Base-by-base conservation (phyloP, 2,329 filamentous ascomycete species). In the Cladosporium oxysporum region DNA sequence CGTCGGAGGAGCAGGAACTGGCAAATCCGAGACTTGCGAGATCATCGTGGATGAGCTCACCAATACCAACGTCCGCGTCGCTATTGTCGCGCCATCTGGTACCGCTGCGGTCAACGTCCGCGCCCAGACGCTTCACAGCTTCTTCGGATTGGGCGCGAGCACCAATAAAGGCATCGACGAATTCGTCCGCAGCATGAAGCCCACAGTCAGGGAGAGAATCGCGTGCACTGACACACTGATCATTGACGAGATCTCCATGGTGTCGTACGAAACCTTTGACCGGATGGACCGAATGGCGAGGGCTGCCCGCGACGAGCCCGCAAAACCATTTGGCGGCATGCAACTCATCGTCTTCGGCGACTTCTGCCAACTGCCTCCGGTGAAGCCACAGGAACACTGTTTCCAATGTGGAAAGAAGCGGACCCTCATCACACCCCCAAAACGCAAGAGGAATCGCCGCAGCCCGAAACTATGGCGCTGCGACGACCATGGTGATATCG, bases 171-270 rank as follows among this genome's bases (percentile, higher is more conserved):
- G 75, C 41, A 68, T 78, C 1, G 78, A 79, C 0, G 73, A 76
- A 28, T 77, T 74, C 10, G 77, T 76, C 11, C 71, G 75, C 2
- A 10, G 18, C 0, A 41, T 44, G 35, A 31, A n/a, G 2, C 33
- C 14, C 6, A 29, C 33, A 21, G 71, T 79, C 0, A 74, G 68
- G 26, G 72, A 77, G 1, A 78, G 82, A 0, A 74, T 87, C 1
- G 70, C 23, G 0, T 35, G 73, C 0, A 86, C 83, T 0, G 79
- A 89, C 59, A 83, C 88, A 0, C 78, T 90, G 1, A 81, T 90
- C 28, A 85, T 90, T 18, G 87, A 90, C 69, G 88, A 90, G 74
- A 85, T 90, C 66, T 87, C 83, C 68, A 90, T 90, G 88, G 80
- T 89, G 0, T 85, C 87, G 59, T 85, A 83, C 63, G 72, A 81